These are phyloP conservation scores for Emmonsiellopsis sp. DNA, from an alignment of 2,329 filamentous ascomycete species.

Conservation along the genomic window DNA sequence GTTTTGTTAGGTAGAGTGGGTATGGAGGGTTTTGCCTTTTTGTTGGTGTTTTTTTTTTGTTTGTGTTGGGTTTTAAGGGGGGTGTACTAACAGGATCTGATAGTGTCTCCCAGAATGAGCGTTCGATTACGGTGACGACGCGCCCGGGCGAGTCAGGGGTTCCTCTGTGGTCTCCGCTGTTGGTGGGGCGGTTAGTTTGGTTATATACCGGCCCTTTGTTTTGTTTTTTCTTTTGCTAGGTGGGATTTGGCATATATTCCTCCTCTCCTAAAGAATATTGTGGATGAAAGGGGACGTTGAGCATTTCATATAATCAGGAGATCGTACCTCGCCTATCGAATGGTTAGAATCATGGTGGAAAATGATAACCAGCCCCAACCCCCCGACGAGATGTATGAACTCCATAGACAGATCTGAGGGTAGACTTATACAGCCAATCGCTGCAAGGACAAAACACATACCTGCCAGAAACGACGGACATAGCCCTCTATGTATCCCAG, in stretches of 20 bases:
- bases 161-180: slow-evolving; percentile 86
- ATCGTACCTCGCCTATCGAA: no score
- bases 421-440: not conserved
- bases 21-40: not conserved
- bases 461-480: slow-evolving; percentile 96
- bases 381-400: no score
- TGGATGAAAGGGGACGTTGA: not conserved
- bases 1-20: not conserved
- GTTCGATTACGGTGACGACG: slow-evolving; percentile 86
- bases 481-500: slow-evolving; percentile 90
- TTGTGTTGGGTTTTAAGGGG: not conserved
- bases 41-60: not conserved
- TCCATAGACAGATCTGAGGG: not conserved
- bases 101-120: slow-evolving; percentile 65
- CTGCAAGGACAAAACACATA: slow-evolving; percentile 39
- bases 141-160: slow-evolving; percentile 80
- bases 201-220: not conserved
- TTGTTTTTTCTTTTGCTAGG: no score
- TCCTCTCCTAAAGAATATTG: not conserved
- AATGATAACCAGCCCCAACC: not conserved
- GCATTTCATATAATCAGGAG: not conserved
- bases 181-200: not conserved
- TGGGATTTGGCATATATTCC: no score
- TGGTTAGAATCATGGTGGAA: not conserved
- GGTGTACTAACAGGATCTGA: slow-evolving; percentile 7